Percentiles rank a stretch among this genome's conserved stretches.
phyloP scores from a whole-genome alignment of 108 stramenopile genomes.

The Nannochloropsis oceanica region DNA sequence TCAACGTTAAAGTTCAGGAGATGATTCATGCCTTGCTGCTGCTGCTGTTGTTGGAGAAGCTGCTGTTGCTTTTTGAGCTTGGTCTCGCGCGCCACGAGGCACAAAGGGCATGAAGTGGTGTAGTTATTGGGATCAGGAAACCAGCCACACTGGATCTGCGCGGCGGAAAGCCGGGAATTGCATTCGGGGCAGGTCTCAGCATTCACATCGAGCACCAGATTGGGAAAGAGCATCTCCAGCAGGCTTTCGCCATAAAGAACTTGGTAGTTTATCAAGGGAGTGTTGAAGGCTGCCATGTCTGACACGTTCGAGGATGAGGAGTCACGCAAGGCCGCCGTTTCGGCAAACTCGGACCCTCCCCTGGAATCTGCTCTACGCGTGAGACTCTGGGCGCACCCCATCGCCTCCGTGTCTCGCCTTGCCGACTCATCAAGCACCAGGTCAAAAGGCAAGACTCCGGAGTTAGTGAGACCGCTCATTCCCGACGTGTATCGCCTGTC shows the following conservation, averaged over 20 bases:
- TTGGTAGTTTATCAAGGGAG: not conserved
- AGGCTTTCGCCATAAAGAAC: conserved; percentile 20
- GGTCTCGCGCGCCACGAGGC: not conserved
- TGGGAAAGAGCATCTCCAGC: conserved; percentile 14
- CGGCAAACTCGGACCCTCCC: not conserved
- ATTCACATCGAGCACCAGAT: conserved; percentile 13
- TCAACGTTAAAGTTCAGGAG: not conserved
- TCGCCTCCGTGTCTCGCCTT: not conserved
- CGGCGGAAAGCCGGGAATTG: not conserved
- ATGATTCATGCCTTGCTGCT: not conserved
- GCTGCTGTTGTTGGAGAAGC: not conserved
- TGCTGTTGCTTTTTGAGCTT: not conserved
- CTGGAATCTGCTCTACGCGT: not conserved
- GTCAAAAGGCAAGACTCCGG: not conserved
- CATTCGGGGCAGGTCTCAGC: conserved; percentile 27
- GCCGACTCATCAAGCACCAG: not conserved
- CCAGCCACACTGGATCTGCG: conserved; percentile 15
- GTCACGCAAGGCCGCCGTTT: not conserved
- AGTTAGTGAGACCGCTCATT: not conserved
- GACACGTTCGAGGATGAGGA: not conserved
- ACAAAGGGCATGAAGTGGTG: conserved; percentile 13
- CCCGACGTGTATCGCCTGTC: not conserved
- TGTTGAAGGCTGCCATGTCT: not conserved
- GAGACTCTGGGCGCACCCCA: no score
- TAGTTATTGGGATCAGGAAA: conserved; percentile 22